Conservation (phyloP, 23 red algal genomes). For the Porphyridium purpureum region DNA sequence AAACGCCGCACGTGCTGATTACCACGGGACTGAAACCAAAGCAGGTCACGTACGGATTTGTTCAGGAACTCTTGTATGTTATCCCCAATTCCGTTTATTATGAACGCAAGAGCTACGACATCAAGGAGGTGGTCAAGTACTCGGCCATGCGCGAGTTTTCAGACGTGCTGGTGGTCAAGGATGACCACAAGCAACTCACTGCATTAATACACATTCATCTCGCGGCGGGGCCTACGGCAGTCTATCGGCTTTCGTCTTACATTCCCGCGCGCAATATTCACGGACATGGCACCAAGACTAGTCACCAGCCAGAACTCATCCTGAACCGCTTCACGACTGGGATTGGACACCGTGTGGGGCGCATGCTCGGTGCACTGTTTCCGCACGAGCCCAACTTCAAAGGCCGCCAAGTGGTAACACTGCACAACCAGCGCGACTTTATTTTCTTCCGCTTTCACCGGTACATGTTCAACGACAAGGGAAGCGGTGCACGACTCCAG, state of each 20-base stretch:
- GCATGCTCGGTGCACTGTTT: constrained; percentile 76
- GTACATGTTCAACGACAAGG: constrained; percentile 34
- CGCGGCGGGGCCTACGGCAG: constrained; percentile 37
- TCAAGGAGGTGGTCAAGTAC: constrained; percentile 9
- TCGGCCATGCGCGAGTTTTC: constrained; percentile 24
- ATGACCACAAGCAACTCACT: constrained; percentile 15
- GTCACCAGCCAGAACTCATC: constrained; percentile 51
- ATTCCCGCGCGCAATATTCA: constrained; percentile 20
- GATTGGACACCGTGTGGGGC: constrained; percentile 43
- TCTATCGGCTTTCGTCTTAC: constrained; percentile 53
- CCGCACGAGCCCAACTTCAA: constrained; percentile 28
- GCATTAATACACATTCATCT: constrained; percentile 53
- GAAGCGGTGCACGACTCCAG: constrained; percentile 47
- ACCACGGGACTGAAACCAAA: constrained; percentile 33
- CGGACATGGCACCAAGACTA: constrained; percentile 32
- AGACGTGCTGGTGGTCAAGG: constrained; percentile 46
- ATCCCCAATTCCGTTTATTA: constrained; percentile 45
- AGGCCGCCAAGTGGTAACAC: constrained; percentile 63
- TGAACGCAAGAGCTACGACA: constrained; percentile 18
- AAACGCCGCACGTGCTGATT: constrained; percentile 33
- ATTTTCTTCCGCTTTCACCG: constrained; percentile 96
- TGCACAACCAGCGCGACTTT: constrained; percentile 91
- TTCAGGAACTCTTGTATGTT: constrained; percentile 32
- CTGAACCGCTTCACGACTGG: constrained; percentile 67
- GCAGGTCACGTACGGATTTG: constrained; percentile 39